Percentiles rank a stretch among this genome's conserved stretches.
phyloP scores from a whole-genome alignment of 2,329 filamentous ascomycete genomes.

The Pleoardoris graminearum region DNA sequence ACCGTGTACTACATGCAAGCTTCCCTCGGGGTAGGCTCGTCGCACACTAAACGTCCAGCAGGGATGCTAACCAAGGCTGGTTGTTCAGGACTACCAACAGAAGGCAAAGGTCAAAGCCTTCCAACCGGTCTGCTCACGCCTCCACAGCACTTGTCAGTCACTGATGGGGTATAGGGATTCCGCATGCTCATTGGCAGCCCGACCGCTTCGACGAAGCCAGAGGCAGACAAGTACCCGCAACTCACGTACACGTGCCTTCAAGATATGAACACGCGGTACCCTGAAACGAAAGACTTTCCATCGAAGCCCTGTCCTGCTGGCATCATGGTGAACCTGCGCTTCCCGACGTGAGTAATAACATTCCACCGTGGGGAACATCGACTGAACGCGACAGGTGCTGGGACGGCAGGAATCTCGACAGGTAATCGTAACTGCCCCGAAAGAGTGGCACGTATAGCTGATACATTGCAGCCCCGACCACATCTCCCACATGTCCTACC shows the following conservation, averaged over 20 bases:
- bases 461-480: constrained; percentile 31
- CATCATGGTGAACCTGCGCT: constrained; percentile 51
- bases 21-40: constrained; percentile 19
- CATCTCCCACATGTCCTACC: constrained; percentile 29
- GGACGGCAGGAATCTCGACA: constrained; percentile 30
- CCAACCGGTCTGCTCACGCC: constrained; percentile 27
- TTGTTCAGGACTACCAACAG: constrained; percentile 20
- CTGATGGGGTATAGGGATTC: constrained; percentile 19
- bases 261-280: constrained; percentile 44
- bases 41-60: background rate
- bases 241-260: constrained; percentile 53
- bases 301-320: constrained; percentile 46
- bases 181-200: constrained; percentile 36
- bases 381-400: constrained; percentile 58
- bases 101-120: constrained; percentile 50
- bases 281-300: constrained; percentile 49
- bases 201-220: constrained; percentile 24
- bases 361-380: too few species aligned
- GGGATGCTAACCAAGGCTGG: background rate
- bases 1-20: constrained; percentile 38
- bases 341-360: constrained; percentile 30
- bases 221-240: constrained; percentile 48
- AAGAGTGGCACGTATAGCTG: too few species aligned
- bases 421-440: too few species aligned
- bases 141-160: background rate